These are phyloP conservation scores for Coemansia sp. DNA, from an alignment of 192 early-diverging fungal genomes.

Conservation along the genomic window DNA sequence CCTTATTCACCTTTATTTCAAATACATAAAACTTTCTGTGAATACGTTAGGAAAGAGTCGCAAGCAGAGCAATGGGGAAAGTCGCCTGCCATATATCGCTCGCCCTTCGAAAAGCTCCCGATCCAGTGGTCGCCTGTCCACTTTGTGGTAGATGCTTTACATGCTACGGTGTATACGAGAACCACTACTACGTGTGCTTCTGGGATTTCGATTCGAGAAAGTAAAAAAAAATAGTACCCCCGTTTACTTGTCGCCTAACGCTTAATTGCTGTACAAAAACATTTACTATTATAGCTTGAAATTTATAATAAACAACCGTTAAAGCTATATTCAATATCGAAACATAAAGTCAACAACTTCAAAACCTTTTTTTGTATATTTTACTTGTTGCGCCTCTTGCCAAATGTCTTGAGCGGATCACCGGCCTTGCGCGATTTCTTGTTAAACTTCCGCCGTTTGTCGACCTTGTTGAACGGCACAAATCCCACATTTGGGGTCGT, in stretches of 20 bases:
- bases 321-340: not conserved
- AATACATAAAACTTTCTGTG: not conserved
- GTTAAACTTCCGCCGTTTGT: slow-evolving; percentile 29
- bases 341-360: not conserved
- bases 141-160: not conserved
- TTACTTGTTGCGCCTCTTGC: slow-evolving; percentile 33
- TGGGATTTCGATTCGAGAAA: slow-evolving; percentile 5
- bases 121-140: not conserved
- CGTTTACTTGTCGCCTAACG: not conserved
- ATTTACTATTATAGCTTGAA: not conserved
- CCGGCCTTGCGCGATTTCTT: slow-evolving; percentile 19
- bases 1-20: not conserved
- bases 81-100: not conserved
- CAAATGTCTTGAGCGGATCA: slow-evolving; percentile 42
- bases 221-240: not conserved
- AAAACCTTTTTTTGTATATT: not conserved
- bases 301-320: not conserved
- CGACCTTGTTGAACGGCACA: slow-evolving; percentile 46
- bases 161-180: slow-evolving; percentile 1
- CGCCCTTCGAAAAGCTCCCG: slow-evolving; percentile 1
- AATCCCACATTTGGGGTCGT: slow-evolving; percentile 42
- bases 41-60: not conserved
- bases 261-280: not conserved
- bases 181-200: slow-evolving; percentile 5
- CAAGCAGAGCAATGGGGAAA: not conserved